A percentile compares a stretch with the other conserved stretches of the same genome.
These are phyloP conservation scores for Maudiozyma humilis DNA, from an alignment of 1,139 yeast genomes.

Conservation along the genomic window DNA sequence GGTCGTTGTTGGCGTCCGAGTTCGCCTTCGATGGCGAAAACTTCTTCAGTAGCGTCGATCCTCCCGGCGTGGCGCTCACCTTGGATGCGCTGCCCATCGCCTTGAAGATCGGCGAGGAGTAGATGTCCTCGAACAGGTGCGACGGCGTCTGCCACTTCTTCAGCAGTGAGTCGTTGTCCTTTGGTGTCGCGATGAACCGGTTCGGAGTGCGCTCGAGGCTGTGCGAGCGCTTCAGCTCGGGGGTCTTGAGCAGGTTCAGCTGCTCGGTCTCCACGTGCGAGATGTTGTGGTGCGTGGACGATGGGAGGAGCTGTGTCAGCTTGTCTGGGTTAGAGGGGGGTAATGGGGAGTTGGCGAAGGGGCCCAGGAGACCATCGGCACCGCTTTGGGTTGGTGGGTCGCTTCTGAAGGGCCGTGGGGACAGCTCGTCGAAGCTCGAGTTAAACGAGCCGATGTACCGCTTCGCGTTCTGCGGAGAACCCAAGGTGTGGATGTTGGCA, in stretches of 20 bases:
- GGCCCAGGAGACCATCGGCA: constrained; percentile 13
- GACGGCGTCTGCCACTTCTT: constrained; percentile 32
- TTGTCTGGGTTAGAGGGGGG: constrained; percentile 1
- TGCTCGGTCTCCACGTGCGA: constrained; percentile 2
- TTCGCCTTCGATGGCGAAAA: constrained; percentile 16
- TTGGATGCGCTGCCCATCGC: constrained; percentile 19
- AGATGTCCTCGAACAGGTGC: constrained; percentile 29
- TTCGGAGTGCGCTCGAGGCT: constrained; percentile 19
- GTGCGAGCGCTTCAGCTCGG: constrained; percentile 14
- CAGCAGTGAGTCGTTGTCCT: constrained; percentile 19
- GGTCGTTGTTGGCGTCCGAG: constrained; percentile 10
- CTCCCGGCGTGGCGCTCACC: constrained; percentile 15
- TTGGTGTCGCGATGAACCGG: constrained; percentile 22
- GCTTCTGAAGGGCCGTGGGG: constrained; percentile 15
- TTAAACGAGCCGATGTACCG: constrained; percentile 30
- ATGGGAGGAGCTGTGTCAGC: constrained; percentile 1
- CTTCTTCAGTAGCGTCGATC: constrained; percentile 8
- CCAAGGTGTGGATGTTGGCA: constrained; percentile 7
- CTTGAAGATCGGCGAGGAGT: constrained; percentile 29
- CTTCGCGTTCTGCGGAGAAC: constrained; percentile 20
- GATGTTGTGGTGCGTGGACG: neutral
- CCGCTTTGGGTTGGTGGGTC: constrained; percentile 2
- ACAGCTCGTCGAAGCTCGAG: constrained; percentile 28
- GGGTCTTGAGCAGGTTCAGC: constrained; percentile 16
- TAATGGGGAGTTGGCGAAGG: constrained; percentile 6